Evolutionary conservation across 768 basidiomycete genomes (phyloP).

Genomic region (Suillus subluteus): DNA sequence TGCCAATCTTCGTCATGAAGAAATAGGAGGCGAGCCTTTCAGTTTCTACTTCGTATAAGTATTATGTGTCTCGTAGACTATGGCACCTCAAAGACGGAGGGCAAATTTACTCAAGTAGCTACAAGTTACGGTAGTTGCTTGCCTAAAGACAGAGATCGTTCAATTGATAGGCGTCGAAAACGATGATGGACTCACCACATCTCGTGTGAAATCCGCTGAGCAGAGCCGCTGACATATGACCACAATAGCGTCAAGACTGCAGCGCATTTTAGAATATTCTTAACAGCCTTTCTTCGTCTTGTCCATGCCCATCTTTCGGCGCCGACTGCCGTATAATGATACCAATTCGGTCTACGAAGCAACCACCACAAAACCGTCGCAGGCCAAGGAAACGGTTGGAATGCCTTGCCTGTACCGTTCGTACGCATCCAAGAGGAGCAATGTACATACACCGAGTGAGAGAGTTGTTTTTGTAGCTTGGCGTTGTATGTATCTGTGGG

Average conservation of each 20-base stretch:
- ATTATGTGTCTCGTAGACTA: neutral
- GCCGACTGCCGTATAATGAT: conserved; percentile 38
- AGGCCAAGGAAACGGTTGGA: conserved; percentile 44
- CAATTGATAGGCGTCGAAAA: neutral
- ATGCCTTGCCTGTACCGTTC: conserved; percentile 39
- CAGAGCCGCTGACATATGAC: conserved; percentile 14
- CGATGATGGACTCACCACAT: neutral
- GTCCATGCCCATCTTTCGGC: conserved; percentile 40
- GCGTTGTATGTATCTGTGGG: conserved; percentile 32
- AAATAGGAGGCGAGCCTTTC: neutral
- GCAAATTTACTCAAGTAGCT: neutral
- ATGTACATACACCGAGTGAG: conserved; percentile 25
- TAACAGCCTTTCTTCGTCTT: conserved; percentile 11
- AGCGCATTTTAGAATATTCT: conserved; percentile 10
- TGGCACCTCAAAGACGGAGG: neutral
- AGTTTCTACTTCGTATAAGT: neutral
- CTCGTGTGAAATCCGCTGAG: neutral
- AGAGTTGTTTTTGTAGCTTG: conserved; percentile 21
- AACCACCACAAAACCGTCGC: conserved; percentile 36
- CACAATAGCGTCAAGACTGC: conserved; percentile 11
- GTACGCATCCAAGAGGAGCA: conserved; percentile 47
- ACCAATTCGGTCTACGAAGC: conserved; percentile 40
- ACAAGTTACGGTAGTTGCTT: neutral
- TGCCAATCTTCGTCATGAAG: neutral
- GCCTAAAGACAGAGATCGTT: neutral